These are phyloP conservation scores for Didymosphaeria variabile DNA, from an alignment of 2,329 filamentous ascomycete genomes.

Conservation along the genomic window DNA sequence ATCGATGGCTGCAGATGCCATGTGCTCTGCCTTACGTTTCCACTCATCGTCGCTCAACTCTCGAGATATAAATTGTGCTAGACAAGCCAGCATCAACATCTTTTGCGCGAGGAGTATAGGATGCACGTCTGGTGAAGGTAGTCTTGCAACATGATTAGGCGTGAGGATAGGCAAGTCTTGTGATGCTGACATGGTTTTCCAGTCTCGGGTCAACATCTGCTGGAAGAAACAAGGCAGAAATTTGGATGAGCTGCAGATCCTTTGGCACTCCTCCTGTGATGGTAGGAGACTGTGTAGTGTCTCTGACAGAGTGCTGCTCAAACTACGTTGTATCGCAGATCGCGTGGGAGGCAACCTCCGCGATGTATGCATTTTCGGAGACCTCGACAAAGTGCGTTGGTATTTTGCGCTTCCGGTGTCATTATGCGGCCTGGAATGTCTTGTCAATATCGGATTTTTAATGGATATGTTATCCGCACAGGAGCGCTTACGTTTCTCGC, in stretches of 20 bases:
- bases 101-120: slow-evolving; percentile 16
- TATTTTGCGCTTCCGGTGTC: no score
- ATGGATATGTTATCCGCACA: neutral
- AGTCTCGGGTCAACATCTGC: slow-evolving; percentile 13
- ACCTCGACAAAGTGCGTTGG: neutral
- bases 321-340: neutral
- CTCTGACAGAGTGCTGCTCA: slow-evolving; percentile 7
- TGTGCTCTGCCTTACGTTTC: slow-evolving; percentile 5
- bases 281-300: slow-evolving; percentile 9
- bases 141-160: neutral
- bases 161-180: neutral
- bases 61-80: slow-evolving; percentile 4
- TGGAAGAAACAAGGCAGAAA: slow-evolving; percentile 17
- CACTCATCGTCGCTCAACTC: neutral
- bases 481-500: neutral
- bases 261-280: slow-evolving; percentile 7
- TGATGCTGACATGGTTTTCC: neutral
- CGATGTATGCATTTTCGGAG: neutral
- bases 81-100: slow-evolving; percentile 15
- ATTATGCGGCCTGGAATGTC: neutral
- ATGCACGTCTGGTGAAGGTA: slow-evolving; percentile 6
- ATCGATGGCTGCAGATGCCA: slow-evolving; percentile 14
- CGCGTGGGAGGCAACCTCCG: neutral
- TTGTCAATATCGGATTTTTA: neutral
- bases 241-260: slow-evolving; percentile 7